A percentile compares a stretch with the other conserved stretches of the same genome.
Conservation (phyloP, 169 alveolate species). For the Babesia bovis region DNA sequence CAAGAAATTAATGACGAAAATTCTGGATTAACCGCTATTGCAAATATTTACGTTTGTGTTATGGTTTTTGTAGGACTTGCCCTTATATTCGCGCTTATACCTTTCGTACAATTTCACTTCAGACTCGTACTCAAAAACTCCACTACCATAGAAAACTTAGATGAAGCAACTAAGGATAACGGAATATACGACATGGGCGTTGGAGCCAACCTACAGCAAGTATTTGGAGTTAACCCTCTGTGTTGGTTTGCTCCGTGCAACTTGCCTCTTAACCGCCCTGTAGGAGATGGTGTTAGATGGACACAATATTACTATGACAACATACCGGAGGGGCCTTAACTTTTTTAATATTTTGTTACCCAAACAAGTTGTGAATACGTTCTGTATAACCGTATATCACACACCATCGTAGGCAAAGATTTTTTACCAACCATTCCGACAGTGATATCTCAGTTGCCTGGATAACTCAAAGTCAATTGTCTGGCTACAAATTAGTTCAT, state of each 20-base stretch:
- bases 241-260: constrained; percentile 88
- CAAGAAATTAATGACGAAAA: constrained; percentile 8
- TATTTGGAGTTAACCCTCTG: constrained; percentile 83
- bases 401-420: too few relatives aligned
- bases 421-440: too few relatives aligned
- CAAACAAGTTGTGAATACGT: too few relatives aligned
- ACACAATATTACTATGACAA: constrained; percentile 66
- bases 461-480: too few relatives aligned
- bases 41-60: constrained; percentile 62
- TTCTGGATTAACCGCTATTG: constrained; percentile 49
- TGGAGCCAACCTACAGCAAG: constrained; percentile 82
- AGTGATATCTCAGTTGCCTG: too few relatives aligned
- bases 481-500: too few relatives aligned
- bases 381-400: too few relatives aligned
- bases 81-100: constrained; percentile 80
- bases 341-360: constrained; percentile 21
- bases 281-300: constrained; percentile 90
- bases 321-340: constrained; percentile 63
- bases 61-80: constrained; percentile 67
- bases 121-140: constrained; percentile 77
- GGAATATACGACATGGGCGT: constrained; percentile 83
- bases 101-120: constrained; percentile 84
- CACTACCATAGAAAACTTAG: constrained; percentile 86
- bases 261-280: constrained; percentile 83
- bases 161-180: constrained; percentile 76